These are phyloP conservation scores for Alternaria arbusti DNA, from an alignment of 2,329 filamentous ascomycete species.

Conservation along the genomic window DNA sequence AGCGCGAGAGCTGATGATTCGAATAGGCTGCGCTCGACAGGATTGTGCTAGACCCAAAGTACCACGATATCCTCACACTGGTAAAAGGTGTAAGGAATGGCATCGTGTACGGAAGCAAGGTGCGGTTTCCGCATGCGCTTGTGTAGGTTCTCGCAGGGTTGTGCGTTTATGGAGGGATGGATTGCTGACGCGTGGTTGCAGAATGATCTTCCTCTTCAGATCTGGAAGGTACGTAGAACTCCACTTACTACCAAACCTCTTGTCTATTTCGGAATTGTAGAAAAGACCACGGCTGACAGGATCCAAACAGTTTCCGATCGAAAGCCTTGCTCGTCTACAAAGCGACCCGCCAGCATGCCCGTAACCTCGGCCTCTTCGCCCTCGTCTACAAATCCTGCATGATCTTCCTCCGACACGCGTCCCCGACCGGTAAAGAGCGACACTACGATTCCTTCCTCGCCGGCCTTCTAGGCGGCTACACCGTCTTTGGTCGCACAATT, in stretches of 20 bases:
- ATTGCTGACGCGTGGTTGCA: slow-evolving; percentile 44
- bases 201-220: slow-evolving; percentile 97
- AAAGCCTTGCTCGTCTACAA: slow-evolving; percentile 80
- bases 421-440: slow-evolving; percentile 62
- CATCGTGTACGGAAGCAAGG: slow-evolving; percentile 94
- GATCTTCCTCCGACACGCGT: slow-evolving; percentile 71
- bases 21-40: slow-evolving; percentile 73
- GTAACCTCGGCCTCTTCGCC: slow-evolving; percentile 90
- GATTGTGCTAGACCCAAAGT: slow-evolving; percentile 79
- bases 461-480: slow-evolving; percentile 87
- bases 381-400: slow-evolving; percentile 86
- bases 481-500: slow-evolving; percentile 83
- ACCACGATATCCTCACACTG: slow-evolving; percentile 83
- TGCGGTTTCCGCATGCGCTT: slow-evolving; percentile 96
- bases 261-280: too few relatives aligned
- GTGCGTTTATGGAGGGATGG: neutral
- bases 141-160: slow-evolving; percentile 61
- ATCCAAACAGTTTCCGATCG: slow-evolving; percentile 67
- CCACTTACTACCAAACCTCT: neutral
- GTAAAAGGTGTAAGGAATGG: slow-evolving; percentile 96
- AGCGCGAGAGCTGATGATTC: slow-evolving; percentile 1
- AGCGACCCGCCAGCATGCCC: slow-evolving; percentile 88
- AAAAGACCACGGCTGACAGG: too few relatives aligned
- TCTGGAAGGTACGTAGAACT: slow-evolving; percentile 74
- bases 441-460: slow-evolving; percentile 85